These are phyloP conservation scores for Astraeus odoratus DNA, from an alignment of 768 basidiomycete genomes.

Conservation along the genomic window DNA sequence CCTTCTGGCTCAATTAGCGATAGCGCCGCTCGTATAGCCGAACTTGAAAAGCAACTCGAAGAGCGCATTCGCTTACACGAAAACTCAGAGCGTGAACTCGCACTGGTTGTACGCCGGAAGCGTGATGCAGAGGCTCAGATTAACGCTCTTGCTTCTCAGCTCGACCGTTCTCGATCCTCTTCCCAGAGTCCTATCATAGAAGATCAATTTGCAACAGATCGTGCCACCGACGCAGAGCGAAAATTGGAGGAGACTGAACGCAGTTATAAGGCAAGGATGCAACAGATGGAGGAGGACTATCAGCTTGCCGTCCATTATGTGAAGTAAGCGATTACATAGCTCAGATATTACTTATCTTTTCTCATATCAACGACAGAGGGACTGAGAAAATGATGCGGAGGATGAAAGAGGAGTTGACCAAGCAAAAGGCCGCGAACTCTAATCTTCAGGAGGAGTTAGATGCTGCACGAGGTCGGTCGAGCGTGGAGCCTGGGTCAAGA, in stretches of 20 bases:
- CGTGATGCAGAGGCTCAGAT: slow-evolving; percentile 72
- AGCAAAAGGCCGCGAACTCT: slow-evolving; percentile 78
- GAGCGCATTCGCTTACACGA: slow-evolving; percentile 71
- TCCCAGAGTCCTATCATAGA: slow-evolving; percentile 46
- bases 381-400: slow-evolving; percentile 97
- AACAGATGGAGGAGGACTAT: slow-evolving; percentile 92
- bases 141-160: slow-evolving; percentile 53
- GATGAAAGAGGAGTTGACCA: slow-evolving; percentile 92
- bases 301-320: slow-evolving; percentile 96
- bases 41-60: slow-evolving; percentile 72
- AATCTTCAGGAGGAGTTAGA: slow-evolving; percentile 84
- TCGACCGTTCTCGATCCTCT: slow-evolving; percentile 54
- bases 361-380: slow-evolving; percentile 46
- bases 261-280: slow-evolving; percentile 70
- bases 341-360: slow-evolving; percentile 7
- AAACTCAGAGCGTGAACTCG: slow-evolving; percentile 68
- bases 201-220: slow-evolving; percentile 30
- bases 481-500: slow-evolving; percentile 43
- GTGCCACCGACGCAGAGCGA: slow-evolving; percentile 64
- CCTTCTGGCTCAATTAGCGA: slow-evolving; percentile 42
- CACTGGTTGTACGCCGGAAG: slow-evolving; percentile 55
- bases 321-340: slow-evolving; percentile 54
- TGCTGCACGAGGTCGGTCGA: slow-evolving; percentile 51
- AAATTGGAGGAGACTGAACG: slow-evolving; percentile 75
- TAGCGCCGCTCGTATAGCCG: slow-evolving; percentile 44